Evolutionary conservation across 768 basidiomycete genomes (phyloP).

Genomic region (Leucosporidium creatinivorum): DNA sequence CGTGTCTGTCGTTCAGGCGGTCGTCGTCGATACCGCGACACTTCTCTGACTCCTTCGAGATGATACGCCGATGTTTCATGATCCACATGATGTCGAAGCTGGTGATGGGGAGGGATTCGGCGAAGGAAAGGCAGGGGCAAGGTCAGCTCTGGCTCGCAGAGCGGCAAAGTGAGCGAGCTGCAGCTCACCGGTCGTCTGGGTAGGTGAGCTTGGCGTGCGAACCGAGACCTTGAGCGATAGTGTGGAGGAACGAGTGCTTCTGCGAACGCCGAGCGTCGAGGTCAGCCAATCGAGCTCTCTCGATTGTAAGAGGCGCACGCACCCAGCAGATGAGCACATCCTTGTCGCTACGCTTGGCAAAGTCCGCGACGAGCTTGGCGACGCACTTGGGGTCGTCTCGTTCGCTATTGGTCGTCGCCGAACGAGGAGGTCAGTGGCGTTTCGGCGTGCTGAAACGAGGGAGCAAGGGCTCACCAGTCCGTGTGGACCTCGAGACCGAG

Average conservation of each 20-base stretch:
- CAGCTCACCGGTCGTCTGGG: conserved; percentile 24
- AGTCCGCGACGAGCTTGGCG: conserved; percentile 2
- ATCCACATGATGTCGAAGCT: conserved; percentile 33
- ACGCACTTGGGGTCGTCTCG: conserved; percentile 29
- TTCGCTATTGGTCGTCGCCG: not conserved
- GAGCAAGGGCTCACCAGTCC: conserved; percentile 2
- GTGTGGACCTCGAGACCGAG: conserved; percentile 24
- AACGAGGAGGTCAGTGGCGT: not conserved
- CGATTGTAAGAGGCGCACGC: not conserved
- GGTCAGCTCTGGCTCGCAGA: too few species aligned
- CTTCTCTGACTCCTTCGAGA: conserved; percentile 28
- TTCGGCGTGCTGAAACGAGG: too few species aligned
- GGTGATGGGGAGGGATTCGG: not conserved
- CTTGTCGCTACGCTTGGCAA: conserved; percentile 11
- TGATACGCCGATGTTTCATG: conserved; percentile 3
- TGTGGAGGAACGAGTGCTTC: conserved; percentile 29
- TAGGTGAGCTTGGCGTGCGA: conserved; percentile 1
- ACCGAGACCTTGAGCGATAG: conserved; percentile 18
- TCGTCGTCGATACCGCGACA: conserved; percentile 23
- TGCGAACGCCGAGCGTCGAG: not conserved
- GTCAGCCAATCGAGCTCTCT: not conserved
- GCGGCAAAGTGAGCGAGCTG: too few species aligned
- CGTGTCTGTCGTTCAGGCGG: conserved; percentile 1
- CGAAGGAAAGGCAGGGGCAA: too few species aligned
- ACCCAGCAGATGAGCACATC: conserved; percentile 32